Evolutionary conservation across 1,139 yeast species (phyloP), one percentile per base, ranked within the genome.

Genomic region (Yamadazyma dushanensis): DNA sequence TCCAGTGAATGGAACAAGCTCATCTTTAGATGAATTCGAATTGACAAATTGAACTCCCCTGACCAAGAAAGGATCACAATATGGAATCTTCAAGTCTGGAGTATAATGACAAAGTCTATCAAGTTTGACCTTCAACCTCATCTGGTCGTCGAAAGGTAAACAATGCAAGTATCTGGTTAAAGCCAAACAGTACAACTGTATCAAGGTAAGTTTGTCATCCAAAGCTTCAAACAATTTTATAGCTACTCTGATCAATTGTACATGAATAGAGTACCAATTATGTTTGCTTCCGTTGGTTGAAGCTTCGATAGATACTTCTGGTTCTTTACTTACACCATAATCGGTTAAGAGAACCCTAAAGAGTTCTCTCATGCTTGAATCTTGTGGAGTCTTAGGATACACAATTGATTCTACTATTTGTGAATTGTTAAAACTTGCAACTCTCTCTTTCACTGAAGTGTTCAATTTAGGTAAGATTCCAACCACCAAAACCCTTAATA

Each of bases 31-130:
- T 31, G 53, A 49, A 29, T 48, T 46, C 34, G 41, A 46, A 31
- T 49, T 45, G 5, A 64, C 31, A 61, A 65, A 59, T 19, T 61
- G 58, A 5, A 80, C 66, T 28, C 68, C 73, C 39, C 92, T 66
- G 0, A 87, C 65, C 8, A 87, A 43, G 45, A 70, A 78, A 1
- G 85, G 83, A 54, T 87, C 96, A 84, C 90, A 84, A 49, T 85
- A 85, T 1, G 68, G 67, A 4, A 54, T 35, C 48, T 22, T 52
- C 41, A 34, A 39, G 44, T 7, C 56, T 45, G 28, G 49, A 29
- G 28, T 49, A 38, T 3, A n/a, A 8, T 30, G 9, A 4, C 55
- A 43, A 48, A 59, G 31, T 39, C 45, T 34, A 43, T 58, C 53
- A 38, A 63, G 47, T 33, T 56, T 61, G 17, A 61, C 53, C 45